Evolutionary conservation across 2,329 filamentous ascomycete genomes (phyloP), one percentile per base, ranked within the genome.

Genomic region (Cladosporium sp.): DNA sequence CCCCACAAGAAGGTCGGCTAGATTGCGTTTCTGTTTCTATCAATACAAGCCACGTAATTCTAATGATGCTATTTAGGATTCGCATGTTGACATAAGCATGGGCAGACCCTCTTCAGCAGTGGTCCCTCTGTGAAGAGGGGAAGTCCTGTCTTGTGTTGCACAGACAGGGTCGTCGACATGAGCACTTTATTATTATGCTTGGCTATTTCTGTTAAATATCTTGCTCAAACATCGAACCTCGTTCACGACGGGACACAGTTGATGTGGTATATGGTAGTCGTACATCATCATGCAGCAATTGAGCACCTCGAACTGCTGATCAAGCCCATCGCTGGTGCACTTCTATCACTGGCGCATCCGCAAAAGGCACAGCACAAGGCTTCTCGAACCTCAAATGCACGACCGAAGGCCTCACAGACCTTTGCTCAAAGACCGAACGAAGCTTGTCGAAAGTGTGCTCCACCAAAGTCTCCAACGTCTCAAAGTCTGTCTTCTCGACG

Each of bases 291-390:
- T 32, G 8, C 52, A 21, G 30, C 47, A 11, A 30, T 30, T 5
- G 8, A 38, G 14, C 12, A 24, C 41, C 41, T 21, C 10, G 10
- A 47, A 12, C 41, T 12, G n/a, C 41, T 6, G 8, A 52, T 64
- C 61, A 64, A 34, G 54, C 24, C 61, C 61, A 64, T 55, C 64
- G 64, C 49, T 59, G 47, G 18, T 59, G 57, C 41, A 89, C 82
- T 75, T 92, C 89, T 6, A 93, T 87, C 4, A 84, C 83, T 0
- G 90, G 89, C 12, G 87, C 88, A 69, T 92, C 90, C 1, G 91
- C 91, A 71, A 90, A 86, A 0, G 87, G 85, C 24, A 93, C 88
- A 0, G 91, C 91, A 14, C 89, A 87, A 2, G 91, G 91, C 79
- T 93, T 93, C 77, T 88, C 87, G 61, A 93, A 79, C 28, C 81